Evolutionary conservation across 1,284 basidiomycete genomes (phyloP), one percentile per base, ranked within the genome.

Genomic region (Ustilago crameri): DNA sequence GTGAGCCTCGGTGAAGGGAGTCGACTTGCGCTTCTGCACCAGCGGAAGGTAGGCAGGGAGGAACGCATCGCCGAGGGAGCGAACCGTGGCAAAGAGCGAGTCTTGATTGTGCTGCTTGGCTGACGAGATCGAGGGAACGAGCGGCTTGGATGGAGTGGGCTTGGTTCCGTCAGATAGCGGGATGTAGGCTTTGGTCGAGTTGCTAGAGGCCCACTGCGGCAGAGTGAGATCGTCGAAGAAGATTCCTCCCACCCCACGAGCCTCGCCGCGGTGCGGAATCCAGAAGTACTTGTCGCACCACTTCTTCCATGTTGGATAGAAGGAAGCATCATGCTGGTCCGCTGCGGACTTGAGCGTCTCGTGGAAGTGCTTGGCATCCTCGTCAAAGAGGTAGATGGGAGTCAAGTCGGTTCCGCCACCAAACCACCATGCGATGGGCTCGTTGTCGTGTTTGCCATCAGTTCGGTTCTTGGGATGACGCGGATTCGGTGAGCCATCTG

Each of bases 231-330:
- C 81, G 84, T 98, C 95, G 82, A 97, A 96, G 87, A 98, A 98
- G 68, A 99, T 87, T 0, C 96, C 96, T 22, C 96, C 96, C 38
- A 99, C 85, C 3, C 96, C 96, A 23, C 95, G 89, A 1, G 89
- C 85, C 85, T 98, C 95, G 30, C 86, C 85, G n/a, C 95, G 90
- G 82, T 98, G 95, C n/a, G 91, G 87, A 77, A 98, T 90, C 85
- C 87, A 91, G 84, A 99, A 98, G 86, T 99, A 99, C 82, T 93
- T 90, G 85, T 98, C 96, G 86, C 95, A 98, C 93, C 94, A 98
- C 75, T 88, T 87, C 84, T 98, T 98, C 88, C 95, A 94, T 1
- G 87, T 85, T 4, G 89, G 88, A 85, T 93, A 93, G 63, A 95
- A 88, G 26, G 86, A 85, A 2, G 86, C 63, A 45, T 92, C 89